A percentile compares a stretch with the other conserved stretches of the same genome.
Evolutionary conservation across 2,329 filamentous ascomycete species (phyloP).

Genomic region (Cladorrhinum sp.): DNA sequence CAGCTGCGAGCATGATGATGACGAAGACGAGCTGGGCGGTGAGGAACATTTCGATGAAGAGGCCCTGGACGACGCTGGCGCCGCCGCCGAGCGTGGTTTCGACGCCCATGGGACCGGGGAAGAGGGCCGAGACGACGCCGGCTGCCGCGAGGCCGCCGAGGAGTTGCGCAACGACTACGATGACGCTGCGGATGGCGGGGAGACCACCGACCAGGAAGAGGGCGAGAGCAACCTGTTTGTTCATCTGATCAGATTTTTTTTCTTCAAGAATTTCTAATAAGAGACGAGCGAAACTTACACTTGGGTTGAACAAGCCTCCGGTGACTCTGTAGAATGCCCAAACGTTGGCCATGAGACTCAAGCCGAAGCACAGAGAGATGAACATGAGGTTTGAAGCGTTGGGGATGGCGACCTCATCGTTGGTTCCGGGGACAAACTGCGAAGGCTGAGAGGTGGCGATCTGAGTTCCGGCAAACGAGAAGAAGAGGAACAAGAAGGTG

Average conservation of each 20-base stretch:
- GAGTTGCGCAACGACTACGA: conserved; percentile 52
- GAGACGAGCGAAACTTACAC: conserved; percentile 27
- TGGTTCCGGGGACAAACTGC: conserved; percentile 5
- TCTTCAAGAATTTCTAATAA: neutral
- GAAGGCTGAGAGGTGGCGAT: conserved; percentile 24
- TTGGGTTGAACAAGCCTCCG: conserved; percentile 42
- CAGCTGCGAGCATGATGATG: conserved; percentile 62
- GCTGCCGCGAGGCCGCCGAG: conserved; percentile 53
- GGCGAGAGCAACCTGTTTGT: conserved; percentile 46
- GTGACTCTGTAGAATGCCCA: conserved; percentile 51
- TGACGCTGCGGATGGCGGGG: conserved; percentile 41
- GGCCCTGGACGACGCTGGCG: conserved; percentile 47
- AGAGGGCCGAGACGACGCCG: conserved; percentile 51
- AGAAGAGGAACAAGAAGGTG: conserved; percentile 43
- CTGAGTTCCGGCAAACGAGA: conserved; percentile 37
- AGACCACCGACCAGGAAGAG: conserved; percentile 50
- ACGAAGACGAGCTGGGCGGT: conserved; percentile 58
- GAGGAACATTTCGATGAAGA: conserved; percentile 62
- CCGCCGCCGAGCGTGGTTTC: conserved; percentile 45
- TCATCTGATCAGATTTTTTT: neutral
- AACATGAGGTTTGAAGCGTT: conserved; percentile 34
- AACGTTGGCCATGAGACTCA: conserved; percentile 45
- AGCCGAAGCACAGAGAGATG: conserved; percentile 41
- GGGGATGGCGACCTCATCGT: conserved; percentile 7
- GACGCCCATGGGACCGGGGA: conserved; percentile 49